phyloP scores from a whole-genome alignment of 768 basidiomycete genomes.

The Cubamyces lactineus region DNA sequence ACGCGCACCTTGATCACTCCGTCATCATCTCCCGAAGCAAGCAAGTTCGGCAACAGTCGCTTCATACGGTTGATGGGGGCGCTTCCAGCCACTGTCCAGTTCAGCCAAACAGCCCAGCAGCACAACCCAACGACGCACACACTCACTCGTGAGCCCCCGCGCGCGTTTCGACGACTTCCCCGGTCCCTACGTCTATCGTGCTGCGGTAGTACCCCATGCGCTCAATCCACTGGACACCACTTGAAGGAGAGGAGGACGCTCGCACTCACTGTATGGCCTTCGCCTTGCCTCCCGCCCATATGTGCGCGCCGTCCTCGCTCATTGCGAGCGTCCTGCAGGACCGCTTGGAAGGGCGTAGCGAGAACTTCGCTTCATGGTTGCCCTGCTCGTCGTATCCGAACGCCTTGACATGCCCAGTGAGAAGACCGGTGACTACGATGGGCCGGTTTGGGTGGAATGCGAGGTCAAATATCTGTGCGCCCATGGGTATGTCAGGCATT shows the following conservation, averaged over 20 bases:
- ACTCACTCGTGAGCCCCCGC: constrained; percentile 38
- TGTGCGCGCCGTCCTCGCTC: constrained; percentile 63
- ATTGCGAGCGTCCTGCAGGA: constrained; percentile 79
- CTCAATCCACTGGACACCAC: neutral
- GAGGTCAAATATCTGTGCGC: constrained; percentile 87
- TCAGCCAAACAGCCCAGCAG: constrained; percentile 8
- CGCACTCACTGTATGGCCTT: constrained; percentile 73
- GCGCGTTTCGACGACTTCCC: constrained; percentile 29
- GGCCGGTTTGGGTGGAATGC: constrained; percentile 78
- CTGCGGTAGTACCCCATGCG: constrained; percentile 31
- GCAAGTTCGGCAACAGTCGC: constrained; percentile 64
- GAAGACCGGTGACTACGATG: constrained; percentile 75
- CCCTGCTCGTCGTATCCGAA: constrained; percentile 79
- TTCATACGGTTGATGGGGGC: constrained; percentile 87
- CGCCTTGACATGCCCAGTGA: constrained; percentile 84
- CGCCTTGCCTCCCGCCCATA: constrained; percentile 84
- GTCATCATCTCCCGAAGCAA: constrained; percentile 92
- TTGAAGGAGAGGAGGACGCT: neutral
- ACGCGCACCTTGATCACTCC: constrained; percentile 82
- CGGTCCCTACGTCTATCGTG: constrained; percentile 31
- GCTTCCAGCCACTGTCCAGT: constrained; percentile 43
- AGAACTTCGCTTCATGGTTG: constrained; percentile 56
- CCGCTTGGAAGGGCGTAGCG: constrained; percentile 74
- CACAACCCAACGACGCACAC: constrained; percentile 3
- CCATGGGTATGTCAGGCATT: constrained; percentile 69